Evolutionary conservation across 2,329 filamentous ascomycete genomes (phyloP).

Genomic region (Botryosphaeria dothidea): DNA sequence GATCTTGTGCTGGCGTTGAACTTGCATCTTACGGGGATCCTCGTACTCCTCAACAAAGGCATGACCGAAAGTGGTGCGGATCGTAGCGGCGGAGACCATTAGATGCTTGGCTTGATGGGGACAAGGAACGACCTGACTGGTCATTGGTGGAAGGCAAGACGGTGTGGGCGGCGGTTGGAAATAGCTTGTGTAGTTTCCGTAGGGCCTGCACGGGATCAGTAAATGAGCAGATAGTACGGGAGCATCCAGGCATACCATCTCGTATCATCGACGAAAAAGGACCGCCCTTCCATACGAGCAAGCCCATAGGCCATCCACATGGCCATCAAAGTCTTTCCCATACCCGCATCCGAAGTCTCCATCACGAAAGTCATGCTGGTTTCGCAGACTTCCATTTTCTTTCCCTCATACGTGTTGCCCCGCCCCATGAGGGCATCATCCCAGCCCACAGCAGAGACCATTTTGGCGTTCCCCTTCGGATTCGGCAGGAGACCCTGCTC

Average conservation of each 20-base stretch:
- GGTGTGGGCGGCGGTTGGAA: slow-evolving; percentile 68
- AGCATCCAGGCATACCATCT: slow-evolving; percentile 56
- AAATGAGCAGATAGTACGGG: not conserved
- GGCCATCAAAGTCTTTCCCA: slow-evolving; percentile 75
- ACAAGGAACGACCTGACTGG: slow-evolving; percentile 76
- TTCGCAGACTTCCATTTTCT: slow-evolving; percentile 61
- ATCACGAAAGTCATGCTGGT: slow-evolving; percentile 76
- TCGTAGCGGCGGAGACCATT: slow-evolving; percentile 70
- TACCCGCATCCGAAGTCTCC: slow-evolving; percentile 71
- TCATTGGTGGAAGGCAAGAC: slow-evolving; percentile 69
- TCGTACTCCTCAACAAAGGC: slow-evolving; percentile 57
- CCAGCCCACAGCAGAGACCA: slow-evolving; percentile 27
- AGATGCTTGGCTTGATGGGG: slow-evolving; percentile 75
- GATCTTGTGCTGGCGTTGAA: slow-evolving; percentile 59
- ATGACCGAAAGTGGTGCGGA: slow-evolving; percentile 63
- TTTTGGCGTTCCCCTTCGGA: slow-evolving; percentile 31
- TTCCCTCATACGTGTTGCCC: slow-evolving; percentile 23
- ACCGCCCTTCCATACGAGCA: slow-evolving; percentile 69
- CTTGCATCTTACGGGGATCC: slow-evolving; percentile 47
- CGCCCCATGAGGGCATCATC: slow-evolving; percentile 22
- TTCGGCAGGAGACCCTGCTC: slow-evolving; percentile 60
- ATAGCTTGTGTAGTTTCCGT: slow-evolving; percentile 72
- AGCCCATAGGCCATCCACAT: slow-evolving; percentile 84
- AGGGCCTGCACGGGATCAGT: slow-evolving; percentile 54
- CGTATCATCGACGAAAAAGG: slow-evolving; percentile 84